phyloP scores from a whole-genome alignment of 805 yeast species.

The Hanseniaspora occidentalis region DNA sequence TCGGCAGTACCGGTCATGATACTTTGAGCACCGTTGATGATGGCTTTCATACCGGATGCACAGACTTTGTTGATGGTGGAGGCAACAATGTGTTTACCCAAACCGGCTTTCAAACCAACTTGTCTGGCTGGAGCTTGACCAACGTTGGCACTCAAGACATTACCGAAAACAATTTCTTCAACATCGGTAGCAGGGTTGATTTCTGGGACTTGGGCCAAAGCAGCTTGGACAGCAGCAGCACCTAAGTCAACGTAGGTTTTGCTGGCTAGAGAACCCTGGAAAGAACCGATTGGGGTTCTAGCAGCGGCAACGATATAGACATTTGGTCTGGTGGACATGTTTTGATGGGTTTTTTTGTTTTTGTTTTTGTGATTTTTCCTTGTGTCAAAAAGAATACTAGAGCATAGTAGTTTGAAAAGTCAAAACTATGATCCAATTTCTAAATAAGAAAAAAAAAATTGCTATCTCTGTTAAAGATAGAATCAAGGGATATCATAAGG shows the following conservation, averaged over 20 bases:
- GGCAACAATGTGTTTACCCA: slow-evolving; percentile 68
- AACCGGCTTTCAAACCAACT: slow-evolving; percentile 85
- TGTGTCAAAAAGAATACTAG: not conserved
- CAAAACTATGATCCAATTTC: not conserved
- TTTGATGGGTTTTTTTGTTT: not conserved
- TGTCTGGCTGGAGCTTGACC: slow-evolving; percentile 99
- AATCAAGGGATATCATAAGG: too few species aligned
- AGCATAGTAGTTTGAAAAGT: not conserved
- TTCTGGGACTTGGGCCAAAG: slow-evolving; percentile 70
- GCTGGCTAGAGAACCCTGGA: slow-evolving; percentile 73
- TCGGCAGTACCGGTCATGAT: slow-evolving; percentile 84
- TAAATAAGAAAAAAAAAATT: too few species aligned
- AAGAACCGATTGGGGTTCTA: slow-evolving; percentile 94
- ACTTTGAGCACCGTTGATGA: slow-evolving; percentile 82
- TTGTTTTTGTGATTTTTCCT: not conserved
- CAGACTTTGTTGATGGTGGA: slow-evolving; percentile 94
- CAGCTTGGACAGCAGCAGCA: slow-evolving; percentile 82
- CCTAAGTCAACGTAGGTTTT: slow-evolving; percentile 79
- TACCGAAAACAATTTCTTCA: slow-evolving; percentile 87
- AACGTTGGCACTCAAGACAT: slow-evolving; percentile 81
- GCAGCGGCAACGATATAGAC: slow-evolving; percentile 88
- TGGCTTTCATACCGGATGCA: slow-evolving; percentile 90
- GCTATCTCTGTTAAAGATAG: too few species aligned
- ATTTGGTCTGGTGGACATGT: slow-evolving; percentile 23
- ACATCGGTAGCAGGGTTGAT: slow-evolving; percentile 56